Evolutionary conservation across 768 basidiomycete species (phyloP), one percentile per base, ranked within the genome.

Genomic region (Mycena rosella): DNA sequence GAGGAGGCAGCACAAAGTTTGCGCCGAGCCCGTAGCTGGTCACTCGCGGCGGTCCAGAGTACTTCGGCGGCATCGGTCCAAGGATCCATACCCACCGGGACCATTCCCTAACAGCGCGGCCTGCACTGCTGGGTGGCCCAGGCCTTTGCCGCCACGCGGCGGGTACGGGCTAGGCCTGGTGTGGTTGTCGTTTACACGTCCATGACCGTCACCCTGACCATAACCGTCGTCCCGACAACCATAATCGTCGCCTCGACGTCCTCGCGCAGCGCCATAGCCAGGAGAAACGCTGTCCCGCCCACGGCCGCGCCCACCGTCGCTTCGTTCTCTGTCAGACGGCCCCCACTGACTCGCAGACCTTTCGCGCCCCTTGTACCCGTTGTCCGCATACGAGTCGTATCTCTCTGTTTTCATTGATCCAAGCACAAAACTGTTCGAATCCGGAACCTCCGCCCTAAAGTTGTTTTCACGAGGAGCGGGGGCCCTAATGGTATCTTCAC

Each of bases 361-460:
- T 30, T 38, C 38, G 34, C 48, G 54, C 29, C 30, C 24, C 2
- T 11, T 51, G 38, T 56, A 57, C 7, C 34, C 48, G 5, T 38
- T 3, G 22, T 67, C 47, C 27, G 29, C 5, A 51, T 38, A 36
- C 15, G 49, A 44, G 20, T 22, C 47, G n/a, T 63, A 48, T 30
- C 45, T 27, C 40, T 71, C 69, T 27, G 69, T 44, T 22, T 71
- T 71, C 69, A 71, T 67, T 52, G 47, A 45, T 51, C 69, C 69
- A 45, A 71, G 62, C 47, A 51, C 57, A 52, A 71, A 71, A 45
- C 61, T 54, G 49, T 36, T 26, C 20, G 47, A 24, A 20, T 44
- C 38, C 18, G 57, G 24, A 15, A 48, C 26, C 10, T 18, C 42
- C 32, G 7, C 13, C 15, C 26, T 22, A 18, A 11, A 47, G 22